phyloP scores from a whole-genome alignment of 305 asterid genomes.

The Solanum hybrid region DNA sequence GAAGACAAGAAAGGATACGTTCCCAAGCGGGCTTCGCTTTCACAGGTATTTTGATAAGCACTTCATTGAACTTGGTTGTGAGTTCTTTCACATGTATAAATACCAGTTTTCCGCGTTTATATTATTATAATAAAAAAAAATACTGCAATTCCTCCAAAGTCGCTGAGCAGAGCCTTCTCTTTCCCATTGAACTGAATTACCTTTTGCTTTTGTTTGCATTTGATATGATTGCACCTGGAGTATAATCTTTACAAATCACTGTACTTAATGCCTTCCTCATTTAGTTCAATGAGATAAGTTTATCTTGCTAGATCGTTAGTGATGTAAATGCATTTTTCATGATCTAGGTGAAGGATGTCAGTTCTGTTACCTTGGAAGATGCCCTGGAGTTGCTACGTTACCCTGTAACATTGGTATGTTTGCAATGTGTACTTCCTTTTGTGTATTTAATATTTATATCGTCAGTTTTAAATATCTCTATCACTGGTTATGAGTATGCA shows the following conservation, averaged over 20 bases:
- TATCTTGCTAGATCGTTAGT: not conserved
- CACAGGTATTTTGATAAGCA: slow-evolving; percentile 36
- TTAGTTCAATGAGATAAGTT: not conserved
- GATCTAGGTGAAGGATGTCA: slow-evolving; percentile 49
- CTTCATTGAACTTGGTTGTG: not conserved
- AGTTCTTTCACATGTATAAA: not conserved
- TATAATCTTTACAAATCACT: not conserved
- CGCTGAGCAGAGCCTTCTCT: not conserved
- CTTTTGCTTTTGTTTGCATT: not conserved
- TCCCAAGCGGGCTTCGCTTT: slow-evolving; percentile 71
- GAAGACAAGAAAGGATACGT: slow-evolving; percentile 71
- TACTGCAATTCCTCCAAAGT: not conserved
- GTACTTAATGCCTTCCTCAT: not conserved
- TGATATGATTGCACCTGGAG: not conserved
- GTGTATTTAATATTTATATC: not conserved
- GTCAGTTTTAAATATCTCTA: not conserved
- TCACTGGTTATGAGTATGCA: slow-evolving; percentile 2
- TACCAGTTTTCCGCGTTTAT: not conserved
- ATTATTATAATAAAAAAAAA: not conserved
- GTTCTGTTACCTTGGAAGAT: slow-evolving; percentile 58
- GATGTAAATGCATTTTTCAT: slow-evolving; percentile 1
- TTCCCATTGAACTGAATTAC: not conserved
- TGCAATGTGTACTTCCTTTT: slow-evolving; percentile 1
- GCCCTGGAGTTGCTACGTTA: slow-evolving; percentile 73
- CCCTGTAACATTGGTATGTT: slow-evolving; percentile 70